phyloP scores from a whole-genome alignment of 495 filamentous ascomycete genomes.

The Zalerion maritima region DNA sequence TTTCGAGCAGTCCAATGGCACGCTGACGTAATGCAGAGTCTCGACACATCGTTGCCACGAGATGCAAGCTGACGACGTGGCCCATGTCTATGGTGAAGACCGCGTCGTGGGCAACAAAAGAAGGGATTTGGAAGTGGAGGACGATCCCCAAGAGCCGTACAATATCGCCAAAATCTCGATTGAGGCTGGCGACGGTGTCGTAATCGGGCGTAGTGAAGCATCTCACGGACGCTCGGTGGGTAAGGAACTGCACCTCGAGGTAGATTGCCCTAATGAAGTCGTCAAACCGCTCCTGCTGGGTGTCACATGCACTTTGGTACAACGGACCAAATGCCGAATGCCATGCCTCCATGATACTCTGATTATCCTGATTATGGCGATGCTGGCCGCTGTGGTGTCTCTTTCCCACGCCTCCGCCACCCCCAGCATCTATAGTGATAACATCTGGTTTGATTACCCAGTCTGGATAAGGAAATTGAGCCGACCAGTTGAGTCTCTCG shows the following conservation, averaged over 20 bases:
- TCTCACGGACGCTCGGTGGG: constrained; percentile 5
- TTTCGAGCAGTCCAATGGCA: constrained; percentile 6
- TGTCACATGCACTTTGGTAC: constrained; percentile 2
- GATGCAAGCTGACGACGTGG: constrained; percentile 8
- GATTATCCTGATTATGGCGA: constrained; percentile 1
- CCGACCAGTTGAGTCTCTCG: too few species aligned
- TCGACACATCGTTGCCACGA: constrained; percentile 9
- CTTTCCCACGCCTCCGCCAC: neutral
- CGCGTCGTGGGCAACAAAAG: constrained; percentile 1
- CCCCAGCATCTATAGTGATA: neutral
- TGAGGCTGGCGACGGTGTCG: constrained; percentile 4
- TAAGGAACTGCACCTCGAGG: constrained; percentile 10
- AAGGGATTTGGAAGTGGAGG: constrained; percentile 6
- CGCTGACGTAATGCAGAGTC: constrained; percentile 6
- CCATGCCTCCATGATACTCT: constrained; percentile 8
- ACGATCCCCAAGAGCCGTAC: constrained; percentile 8
- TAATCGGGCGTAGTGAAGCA: constrained; percentile 5
- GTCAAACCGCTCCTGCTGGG: constrained; percentile 1
- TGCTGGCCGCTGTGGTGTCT: constrained; percentile 1
- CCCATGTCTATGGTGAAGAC: constrained; percentile 14
- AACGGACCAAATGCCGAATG: constrained; percentile 7
- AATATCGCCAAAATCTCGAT: constrained; percentile 9
- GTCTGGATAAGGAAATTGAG: too few species aligned
- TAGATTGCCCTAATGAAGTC: constrained; percentile 6
- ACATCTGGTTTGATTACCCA: too few species aligned